phyloP scores from a whole-genome alignment of 2,329 filamentous ascomycete genomes.

The Thielaviopsis populi region DNA sequence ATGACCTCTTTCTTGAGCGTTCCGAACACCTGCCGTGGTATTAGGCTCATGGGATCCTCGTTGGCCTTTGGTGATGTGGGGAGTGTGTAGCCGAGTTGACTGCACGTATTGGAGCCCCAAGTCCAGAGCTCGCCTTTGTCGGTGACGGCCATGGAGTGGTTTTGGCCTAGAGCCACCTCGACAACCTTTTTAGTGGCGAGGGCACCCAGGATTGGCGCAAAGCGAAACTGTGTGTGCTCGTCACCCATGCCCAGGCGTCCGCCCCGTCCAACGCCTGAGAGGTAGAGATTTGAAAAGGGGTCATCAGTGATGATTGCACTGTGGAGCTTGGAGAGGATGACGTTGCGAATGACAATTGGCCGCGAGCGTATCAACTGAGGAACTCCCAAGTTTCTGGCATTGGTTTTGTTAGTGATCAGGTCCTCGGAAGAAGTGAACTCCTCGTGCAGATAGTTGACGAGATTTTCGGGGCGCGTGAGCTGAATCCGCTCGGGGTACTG shows the following conservation, averaged over 20 bases:
- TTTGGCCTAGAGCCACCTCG: slow-evolving; percentile 74
- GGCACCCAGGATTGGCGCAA: slow-evolving; percentile 65
- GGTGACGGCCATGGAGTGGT: slow-evolving; percentile 75
- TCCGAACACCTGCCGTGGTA: slow-evolving; percentile 81
- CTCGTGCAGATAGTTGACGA: slow-evolving; percentile 58
- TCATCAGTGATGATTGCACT: slow-evolving; percentile 80
- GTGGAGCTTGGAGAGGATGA: slow-evolving; percentile 80
- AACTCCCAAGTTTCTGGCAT: slow-evolving; percentile 35
- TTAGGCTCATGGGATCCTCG: slow-evolving; percentile 67
- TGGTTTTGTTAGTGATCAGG: neutral
- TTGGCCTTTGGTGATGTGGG: slow-evolving; percentile 52
- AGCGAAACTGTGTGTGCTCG: slow-evolving; percentile 77
- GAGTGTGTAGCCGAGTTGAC: slow-evolving; percentile 72
- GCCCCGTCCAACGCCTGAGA: slow-evolving; percentile 82
- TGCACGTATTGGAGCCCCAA: slow-evolving; percentile 79
- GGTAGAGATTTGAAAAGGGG: slow-evolving; percentile 75
- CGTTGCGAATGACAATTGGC: slow-evolving; percentile 63
- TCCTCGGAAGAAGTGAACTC: slow-evolving; percentile 33
- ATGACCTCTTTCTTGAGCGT: slow-evolving; percentile 75
- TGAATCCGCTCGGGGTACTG: slow-evolving; percentile 79
- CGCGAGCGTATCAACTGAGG: slow-evolving; percentile 58
- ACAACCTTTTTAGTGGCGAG: slow-evolving; percentile 59
- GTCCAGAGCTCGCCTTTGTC: slow-evolving; percentile 83
- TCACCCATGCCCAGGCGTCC: slow-evolving; percentile 80
- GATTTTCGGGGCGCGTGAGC: slow-evolving; percentile 59